Evolutionary conservation across 805 yeast species (phyloP), one percentile per base, ranked within the genome.

Genomic region (Yarrowia sp.): DNA sequence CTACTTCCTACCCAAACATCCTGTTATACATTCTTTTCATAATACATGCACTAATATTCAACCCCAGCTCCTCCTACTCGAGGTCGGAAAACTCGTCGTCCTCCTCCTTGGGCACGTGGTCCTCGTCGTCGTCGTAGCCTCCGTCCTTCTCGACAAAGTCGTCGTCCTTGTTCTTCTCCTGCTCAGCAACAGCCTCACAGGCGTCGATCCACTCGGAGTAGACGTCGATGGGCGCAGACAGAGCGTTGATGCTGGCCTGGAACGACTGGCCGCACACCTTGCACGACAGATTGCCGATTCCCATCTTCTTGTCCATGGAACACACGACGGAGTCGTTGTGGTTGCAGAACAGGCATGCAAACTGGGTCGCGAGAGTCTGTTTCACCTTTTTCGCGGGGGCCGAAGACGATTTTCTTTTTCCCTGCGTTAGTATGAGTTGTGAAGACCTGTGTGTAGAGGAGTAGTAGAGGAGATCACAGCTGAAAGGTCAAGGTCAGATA

Each of bases 181-280:
- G 90, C 66, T 87, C 89, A 0, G 93, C 94, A 59, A 88, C 87
- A 32, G 88, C 90, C 69, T 88, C 96, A 75, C 93, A 88, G 0
- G 98, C 98, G 77, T 93, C 99, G 60, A 90, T 90, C 99, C 99
- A 93, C 73, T 93, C 98, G 53, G 96, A 87, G 72, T 93, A 93
- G 14, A 93, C 88, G 75, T 93, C 99, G 41, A 93, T 91, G 0
- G 99, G 97, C 63, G 89, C 97, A 8, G 80, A 74, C 58, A 87
- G 77, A 3, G 90, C 83, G 72, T 90, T 90, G 67, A 92, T 90
- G 49, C 91, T 84, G 4, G 96, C 84, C 73, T 92, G 97, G 78
- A 94, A 93, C 36, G 84, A 81, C 73, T 92, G 97, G 0, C 97
- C 97, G 72, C 99, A 93, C 32, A 91, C 87, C 71, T 94, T 94